A percentile compares a stretch with the other conserved stretches of the same genome.
These are phyloP conservation scores for Sonneratia alba DNA, from an alignment of 345 rosid genomes.

Conservation along the genomic window DNA sequence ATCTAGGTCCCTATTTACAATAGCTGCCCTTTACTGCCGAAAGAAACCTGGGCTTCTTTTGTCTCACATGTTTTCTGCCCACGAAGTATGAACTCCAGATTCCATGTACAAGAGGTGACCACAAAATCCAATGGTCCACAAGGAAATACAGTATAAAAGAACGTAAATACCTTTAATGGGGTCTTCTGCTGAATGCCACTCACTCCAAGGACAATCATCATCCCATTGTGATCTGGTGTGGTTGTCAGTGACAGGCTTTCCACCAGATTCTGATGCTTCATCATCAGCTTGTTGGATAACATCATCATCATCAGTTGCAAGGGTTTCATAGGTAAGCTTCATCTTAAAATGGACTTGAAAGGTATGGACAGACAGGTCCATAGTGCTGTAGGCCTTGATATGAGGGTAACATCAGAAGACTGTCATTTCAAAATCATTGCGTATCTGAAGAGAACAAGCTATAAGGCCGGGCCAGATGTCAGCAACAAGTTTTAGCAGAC, in stretches of 20 bases:
- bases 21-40: not conserved
- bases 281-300: slow-evolving; percentile 38
- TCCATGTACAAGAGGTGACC: not conserved
- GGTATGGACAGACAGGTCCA: slow-evolving; percentile 60
- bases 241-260: slow-evolving; percentile 32
- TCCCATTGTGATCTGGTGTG: slow-evolving; percentile 68
- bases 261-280: slow-evolving; percentile 42
- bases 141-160: not conserved
- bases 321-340: slow-evolving; percentile 81
- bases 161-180: slow-evolving; percentile 49
- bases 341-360: slow-evolving; percentile 66
- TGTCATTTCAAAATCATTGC: not conserved
- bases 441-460: not conserved
- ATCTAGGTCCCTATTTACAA: not conserved
- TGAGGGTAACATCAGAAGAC: slow-evolving; percentile 6
- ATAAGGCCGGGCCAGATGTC: not conserved
- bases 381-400: slow-evolving; percentile 68
- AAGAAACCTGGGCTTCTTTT: not conserved
- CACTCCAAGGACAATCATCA: slow-evolving; percentile 98
- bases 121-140: not conserved
- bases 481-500: not conserved
- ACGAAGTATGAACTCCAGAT: not conserved
- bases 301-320: slow-evolving; percentile 48
- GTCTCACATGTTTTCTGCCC: not conserved
- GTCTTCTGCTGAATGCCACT: slow-evolving; percentile 97